These are phyloP conservation scores for Ophiostoma ulmi DNA, from an alignment of 2,329 filamentous ascomycete genomes.

Conservation along the genomic window DNA sequence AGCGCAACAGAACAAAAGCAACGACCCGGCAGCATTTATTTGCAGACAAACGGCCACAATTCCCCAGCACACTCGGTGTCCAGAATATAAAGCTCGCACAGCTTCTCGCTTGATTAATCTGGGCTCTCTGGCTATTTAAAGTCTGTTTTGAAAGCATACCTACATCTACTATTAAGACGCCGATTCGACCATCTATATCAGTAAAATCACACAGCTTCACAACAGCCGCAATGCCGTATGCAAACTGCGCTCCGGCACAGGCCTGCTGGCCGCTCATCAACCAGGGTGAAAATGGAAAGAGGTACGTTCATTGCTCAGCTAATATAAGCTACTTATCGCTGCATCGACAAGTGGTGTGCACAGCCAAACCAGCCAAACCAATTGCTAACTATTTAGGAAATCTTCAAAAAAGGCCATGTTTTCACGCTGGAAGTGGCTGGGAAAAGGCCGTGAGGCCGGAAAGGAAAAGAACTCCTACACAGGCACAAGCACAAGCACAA, in stretches of 20 bases:
- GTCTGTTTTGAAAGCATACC: background rate
- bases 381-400: constrained; percentile 18
- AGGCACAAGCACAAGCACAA: background rate
- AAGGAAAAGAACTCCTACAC: background rate
- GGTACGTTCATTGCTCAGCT: background rate
- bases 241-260: constrained; percentile 9
- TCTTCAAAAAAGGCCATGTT: constrained; percentile 14
- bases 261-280: constrained; percentile 17
- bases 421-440: constrained; percentile 19
- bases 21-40: background rate
- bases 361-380: too few species aligned
- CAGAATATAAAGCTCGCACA: background rate
- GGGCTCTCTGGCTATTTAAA: background rate
- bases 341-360: background rate
- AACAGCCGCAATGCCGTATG: background rate
- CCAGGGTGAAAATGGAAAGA: constrained; percentile 14
- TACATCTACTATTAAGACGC: background rate
- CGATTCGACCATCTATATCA: background rate
- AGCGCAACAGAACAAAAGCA: background rate
- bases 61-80: background rate
- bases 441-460: constrained; percentile 12
- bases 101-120: background rate
- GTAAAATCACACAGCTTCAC: background rate
- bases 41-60: background rate
- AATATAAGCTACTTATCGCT: background rate